A percentile compares a stretch with the other conserved stretches of the same genome.
Conservation (phyloP, 305 asterid species). For the Fraxinus sp. region DNA sequence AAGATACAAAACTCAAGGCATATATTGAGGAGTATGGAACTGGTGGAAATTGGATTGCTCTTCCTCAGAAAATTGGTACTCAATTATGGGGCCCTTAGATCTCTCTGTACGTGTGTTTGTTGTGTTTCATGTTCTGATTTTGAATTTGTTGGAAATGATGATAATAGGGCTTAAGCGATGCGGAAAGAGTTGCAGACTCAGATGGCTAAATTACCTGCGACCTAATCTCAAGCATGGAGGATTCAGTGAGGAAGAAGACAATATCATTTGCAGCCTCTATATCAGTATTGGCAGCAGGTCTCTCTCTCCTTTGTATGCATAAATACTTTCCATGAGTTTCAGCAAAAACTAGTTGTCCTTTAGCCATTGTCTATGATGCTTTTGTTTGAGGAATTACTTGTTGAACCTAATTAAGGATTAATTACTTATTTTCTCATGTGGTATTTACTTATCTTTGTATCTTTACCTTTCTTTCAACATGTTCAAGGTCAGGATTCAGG, state of each 20-base stretch:
- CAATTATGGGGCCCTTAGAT: background rate
- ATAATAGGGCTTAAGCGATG: slow-evolving; percentile 53
- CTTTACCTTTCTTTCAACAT: background rate
- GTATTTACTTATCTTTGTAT: background rate
- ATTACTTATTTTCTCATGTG: background rate
- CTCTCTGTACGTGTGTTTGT: background rate
- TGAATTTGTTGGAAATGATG: background rate
- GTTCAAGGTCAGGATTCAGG: slow-evolving; percentile 24
- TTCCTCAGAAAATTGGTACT: slow-evolving; percentile 11
- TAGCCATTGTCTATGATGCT: slow-evolving; percentile 35
- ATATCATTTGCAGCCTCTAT: slow-evolving; percentile 59
- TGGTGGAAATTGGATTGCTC: slow-evolving; percentile 11
- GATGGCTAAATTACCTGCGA: slow-evolving; percentile 62
- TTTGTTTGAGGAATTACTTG: slow-evolving; percentile 17
- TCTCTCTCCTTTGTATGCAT: slow-evolving; percentile 21
- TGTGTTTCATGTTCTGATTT: background rate
- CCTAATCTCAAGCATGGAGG: slow-evolving; percentile 63
- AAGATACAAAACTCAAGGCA: slow-evolving; percentile 2
- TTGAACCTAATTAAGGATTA: background rate
- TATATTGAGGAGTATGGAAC: slow-evolving; percentile 1
- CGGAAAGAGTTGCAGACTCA: slow-evolving; percentile 60
- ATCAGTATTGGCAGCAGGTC: slow-evolving; percentile 75
- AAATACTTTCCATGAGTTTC: slow-evolving; percentile 17
- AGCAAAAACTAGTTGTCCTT: slow-evolving; percentile 39
- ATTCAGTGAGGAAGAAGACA: slow-evolving; percentile 66